Conservation (phyloP, 2,329 filamentous ascomycete species). For the Aspergillus neoniger region DNA sequence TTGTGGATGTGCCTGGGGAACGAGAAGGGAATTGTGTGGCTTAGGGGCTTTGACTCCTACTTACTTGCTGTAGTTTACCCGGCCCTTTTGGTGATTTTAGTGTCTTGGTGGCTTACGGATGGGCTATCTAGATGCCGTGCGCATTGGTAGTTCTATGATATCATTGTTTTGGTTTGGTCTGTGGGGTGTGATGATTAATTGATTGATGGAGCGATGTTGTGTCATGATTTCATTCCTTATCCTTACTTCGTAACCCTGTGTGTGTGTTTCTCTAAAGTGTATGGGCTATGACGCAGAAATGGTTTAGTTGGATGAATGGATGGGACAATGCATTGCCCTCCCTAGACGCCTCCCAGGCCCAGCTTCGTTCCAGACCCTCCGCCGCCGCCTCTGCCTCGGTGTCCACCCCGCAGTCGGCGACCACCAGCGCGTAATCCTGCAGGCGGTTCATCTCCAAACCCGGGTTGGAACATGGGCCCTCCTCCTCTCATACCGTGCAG, state of each 20-base stretch:
- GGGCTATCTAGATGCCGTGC: neutral
- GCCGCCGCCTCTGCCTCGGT: conserved; percentile 26
- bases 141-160: neutral
- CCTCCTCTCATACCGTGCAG: conserved; percentile 26
- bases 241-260: neutral
- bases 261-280: neutral
- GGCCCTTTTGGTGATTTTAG: neutral
- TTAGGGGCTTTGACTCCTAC: too few relatives aligned
- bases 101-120: neutral
- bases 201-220: neutral
- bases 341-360: neutral
- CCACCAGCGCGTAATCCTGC: conserved; percentile 26
- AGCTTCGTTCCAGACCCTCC: neutral
- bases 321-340: neutral
- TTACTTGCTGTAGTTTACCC: neutral
- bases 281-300: neutral
- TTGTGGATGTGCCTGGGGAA: too few relatives aligned
- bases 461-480: conserved; percentile 32
- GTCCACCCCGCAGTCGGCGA: conserved; percentile 29
- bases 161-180: neutral
- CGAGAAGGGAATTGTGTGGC: too few relatives aligned
- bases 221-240: neutral
- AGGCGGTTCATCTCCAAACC: conserved; percentile 34
- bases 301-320: neutral
- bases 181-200: neutral